Evolutionary conservation across 2,329 filamentous ascomycete genomes (phyloP), one percentile per base, ranked within the genome.

Genomic region (Thielaviopsis euricoi): DNA sequence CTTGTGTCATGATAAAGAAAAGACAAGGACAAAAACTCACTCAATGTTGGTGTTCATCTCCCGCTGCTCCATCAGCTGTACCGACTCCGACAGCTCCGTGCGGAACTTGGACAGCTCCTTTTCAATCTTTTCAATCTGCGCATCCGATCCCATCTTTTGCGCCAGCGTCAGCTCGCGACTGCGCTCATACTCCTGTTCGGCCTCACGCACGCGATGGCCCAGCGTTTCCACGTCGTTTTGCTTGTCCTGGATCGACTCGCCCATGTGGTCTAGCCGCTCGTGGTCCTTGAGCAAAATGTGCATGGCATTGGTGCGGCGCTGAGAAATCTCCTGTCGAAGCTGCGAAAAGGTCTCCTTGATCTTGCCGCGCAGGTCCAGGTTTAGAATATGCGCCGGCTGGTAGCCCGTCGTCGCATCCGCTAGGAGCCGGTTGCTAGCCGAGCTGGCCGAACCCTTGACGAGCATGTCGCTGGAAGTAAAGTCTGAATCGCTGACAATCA

Each of bases 61-160:
- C 58, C 88, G 79, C 70, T 96, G 91, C 69, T 96, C 89, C 79
- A 96, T 85, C 53, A 95, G 71, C 70, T 96, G 88, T 56, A 96
- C 86, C 37, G 84, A 89, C 69, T 96, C 91, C 2, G 82, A 85
- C 29, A 96, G 74, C 12, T 85, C 85, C 1, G 85, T 81, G 49
- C 90, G 80, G 88, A 97, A 95, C 68, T 89, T 88, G 52, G 87
- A 86, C n/a, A 98, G 75, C 69, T 98, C 90, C 71, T 95, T 96
- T 72, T 98, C 93, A 85, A 96, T 94, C 75, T 93, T 93, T 71
- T 98, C 93, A 65, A 98, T 95, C 69, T 97, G 91, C 9, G 90
- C 83, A 68, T 97, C 93, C 2, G 85, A 88, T 7, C 84, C 85
- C 68, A 91, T 81, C 72, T 94, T 94, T 68, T 95, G 89, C 19